These are phyloP conservation scores for Phalaenopsis equestris DNA, from an alignment of 106 monocot genomes.

Conservation along the genomic window DNA sequence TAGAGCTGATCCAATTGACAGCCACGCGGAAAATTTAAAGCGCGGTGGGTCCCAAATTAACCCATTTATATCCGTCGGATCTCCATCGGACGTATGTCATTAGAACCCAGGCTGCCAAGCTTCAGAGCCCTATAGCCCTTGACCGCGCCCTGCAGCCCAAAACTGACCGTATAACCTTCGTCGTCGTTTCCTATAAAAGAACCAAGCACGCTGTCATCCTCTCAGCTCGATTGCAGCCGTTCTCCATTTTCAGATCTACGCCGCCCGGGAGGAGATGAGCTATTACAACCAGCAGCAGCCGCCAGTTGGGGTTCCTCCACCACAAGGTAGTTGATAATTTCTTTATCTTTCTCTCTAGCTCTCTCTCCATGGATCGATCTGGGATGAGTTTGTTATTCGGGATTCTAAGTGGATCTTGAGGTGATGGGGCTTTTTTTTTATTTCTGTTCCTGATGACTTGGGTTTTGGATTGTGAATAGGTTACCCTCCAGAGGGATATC, in stretches of 20 bases:
- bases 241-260: neutral
- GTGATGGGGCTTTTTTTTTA: neutral
- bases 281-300: slow-evolving; percentile 56
- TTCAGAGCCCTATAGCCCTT: neutral
- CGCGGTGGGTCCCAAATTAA: neutral
- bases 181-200: neutral
- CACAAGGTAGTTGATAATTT: slow-evolving; percentile 34
- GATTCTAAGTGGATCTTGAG: neutral
- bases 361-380: slow-evolving; percentile 5
- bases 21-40: neutral
- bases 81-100: neutral
- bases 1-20: too few relatives aligned
- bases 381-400: neutral
- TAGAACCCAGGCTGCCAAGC: neutral
- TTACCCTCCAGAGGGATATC: slow-evolving; percentile 31
- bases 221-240: neutral
- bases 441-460: neutral
- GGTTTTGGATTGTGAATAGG: slow-evolving; percentile 7
- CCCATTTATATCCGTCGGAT: neutral
- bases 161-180: neutral
- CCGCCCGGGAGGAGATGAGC: slow-evolving; percentile 27
- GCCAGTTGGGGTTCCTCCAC: slow-evolving; percentile 60
- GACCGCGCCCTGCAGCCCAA: neutral
- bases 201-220: neutral
- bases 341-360: neutral